Percentiles rank a stretch among this genome's conserved stretches.
These are phyloP conservation scores for Eucommia ulmoides DNA, from an alignment of 257 asterid genomes.

Conservation along the genomic window DNA sequence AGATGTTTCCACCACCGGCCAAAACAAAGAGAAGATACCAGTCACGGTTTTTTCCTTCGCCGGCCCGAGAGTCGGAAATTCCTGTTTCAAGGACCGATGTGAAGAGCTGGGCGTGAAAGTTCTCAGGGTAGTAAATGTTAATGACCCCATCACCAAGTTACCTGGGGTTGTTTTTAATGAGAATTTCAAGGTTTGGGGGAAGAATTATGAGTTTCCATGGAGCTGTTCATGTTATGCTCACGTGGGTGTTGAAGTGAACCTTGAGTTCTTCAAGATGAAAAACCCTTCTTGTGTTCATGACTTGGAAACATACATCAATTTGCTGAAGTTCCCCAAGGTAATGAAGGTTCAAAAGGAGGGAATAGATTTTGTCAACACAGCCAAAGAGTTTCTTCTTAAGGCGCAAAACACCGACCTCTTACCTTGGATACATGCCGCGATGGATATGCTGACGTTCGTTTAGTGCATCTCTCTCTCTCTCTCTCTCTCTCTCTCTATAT, in stretches of 20 bases:
- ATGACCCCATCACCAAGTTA: slow-evolving; percentile 56
- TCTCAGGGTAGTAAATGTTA: slow-evolving; percentile 41
- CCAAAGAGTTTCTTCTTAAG: slow-evolving; percentile 19
- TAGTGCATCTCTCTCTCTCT: too few species aligned
- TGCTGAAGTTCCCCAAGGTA: slow-evolving; percentile 27
- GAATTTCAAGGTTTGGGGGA: slow-evolving; percentile 32
- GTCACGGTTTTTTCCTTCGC: too few species aligned
- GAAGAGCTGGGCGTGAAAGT: too few species aligned
- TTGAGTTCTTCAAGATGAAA: slow-evolving; percentile 47
- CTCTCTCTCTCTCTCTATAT: too few species aligned
- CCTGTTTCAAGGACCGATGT: too few species aligned
- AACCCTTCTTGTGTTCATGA: slow-evolving; percentile 66
- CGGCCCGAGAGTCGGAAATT: too few species aligned
- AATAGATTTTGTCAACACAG: slow-evolving; percentile 15
- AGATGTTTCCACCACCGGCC: too few species aligned
- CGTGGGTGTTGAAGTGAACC: slow-evolving; percentile 48
- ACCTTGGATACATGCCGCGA: slow-evolving; percentile 26
- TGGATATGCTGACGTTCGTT: slow-evolving; percentile 27
- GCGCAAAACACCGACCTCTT: slow-evolving; percentile 12
- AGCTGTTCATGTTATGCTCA: slow-evolving; percentile 51
- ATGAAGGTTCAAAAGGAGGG: slow-evolving; percentile 6
- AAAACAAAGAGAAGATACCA: too few species aligned
- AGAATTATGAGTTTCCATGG: slow-evolving; percentile 30
- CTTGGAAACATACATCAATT: slow-evolving; percentile 35
- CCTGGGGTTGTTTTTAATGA: slow-evolving; percentile 60